phyloP scores from a whole-genome alignment of 2,329 filamentous ascomycete species.

The Helicocarpus griseus region DNA sequence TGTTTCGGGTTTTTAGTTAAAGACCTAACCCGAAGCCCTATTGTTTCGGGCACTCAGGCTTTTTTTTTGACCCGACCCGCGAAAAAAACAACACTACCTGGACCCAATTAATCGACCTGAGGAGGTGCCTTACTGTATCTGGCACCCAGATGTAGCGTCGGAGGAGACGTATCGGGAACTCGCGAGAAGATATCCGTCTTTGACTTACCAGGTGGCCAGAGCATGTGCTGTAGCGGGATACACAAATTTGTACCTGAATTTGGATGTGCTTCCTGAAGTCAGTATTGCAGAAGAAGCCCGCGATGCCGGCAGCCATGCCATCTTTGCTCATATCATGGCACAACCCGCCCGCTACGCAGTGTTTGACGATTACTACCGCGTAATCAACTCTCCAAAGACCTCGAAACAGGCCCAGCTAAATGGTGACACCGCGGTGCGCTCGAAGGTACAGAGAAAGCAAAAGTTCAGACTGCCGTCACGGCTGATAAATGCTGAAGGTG shows the following conservation, averaged over 20 bases:
- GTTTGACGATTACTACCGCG: conserved; percentile 30
- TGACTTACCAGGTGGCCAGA: conserved; percentile 31
- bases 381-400: conserved; percentile 11
- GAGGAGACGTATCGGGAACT: conserved; percentile 30
- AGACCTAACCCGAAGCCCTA: too few species aligned
- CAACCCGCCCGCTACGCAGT: conserved; percentile 19
- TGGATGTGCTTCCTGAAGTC: conserved; percentile 31
- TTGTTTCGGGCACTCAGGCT: too few species aligned
- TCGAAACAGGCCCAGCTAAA: conserved; percentile 19
- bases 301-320: conserved; percentile 18
- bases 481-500: neutral
- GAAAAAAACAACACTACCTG: too few species aligned
- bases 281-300: conserved; percentile 34
- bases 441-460: conserved; percentile 15
- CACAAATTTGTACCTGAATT: conserved; percentile 25
- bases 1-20: too few species aligned
- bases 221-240: conserved; percentile 35
- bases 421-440: conserved; percentile 26
- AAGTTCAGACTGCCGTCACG: neutral
- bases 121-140: conserved; percentile 33
- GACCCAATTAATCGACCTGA: conserved; percentile 15
- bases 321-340: conserved; percentile 25
- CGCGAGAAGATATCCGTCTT: conserved; percentile 21
- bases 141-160: conserved; percentile 28
- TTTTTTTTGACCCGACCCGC: too few species aligned